phyloP scores from a whole-genome alignment of 768 basidiomycete species.

The Mycena maculata region DNA sequence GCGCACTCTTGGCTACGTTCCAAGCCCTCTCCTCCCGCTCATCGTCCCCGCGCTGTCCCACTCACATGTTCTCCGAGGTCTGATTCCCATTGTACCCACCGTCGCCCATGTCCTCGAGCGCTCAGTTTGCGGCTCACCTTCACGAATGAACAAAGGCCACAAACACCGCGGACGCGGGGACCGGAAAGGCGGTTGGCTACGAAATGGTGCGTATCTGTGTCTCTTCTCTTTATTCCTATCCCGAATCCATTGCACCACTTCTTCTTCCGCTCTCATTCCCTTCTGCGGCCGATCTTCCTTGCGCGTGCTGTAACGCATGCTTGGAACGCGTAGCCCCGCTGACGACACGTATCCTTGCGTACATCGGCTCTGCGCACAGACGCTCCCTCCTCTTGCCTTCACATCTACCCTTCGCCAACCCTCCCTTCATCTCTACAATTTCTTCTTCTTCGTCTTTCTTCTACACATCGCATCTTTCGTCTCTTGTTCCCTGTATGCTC shows the following conservation, averaged over 20 bases:
- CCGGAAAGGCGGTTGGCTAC: neutral
- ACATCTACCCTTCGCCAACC: too few species aligned
- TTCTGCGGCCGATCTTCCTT: neutral
- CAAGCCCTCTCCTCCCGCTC: neutral
- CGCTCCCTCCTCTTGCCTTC: too few species aligned
- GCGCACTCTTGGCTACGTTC: too few species aligned
- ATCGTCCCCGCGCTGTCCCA: neutral
- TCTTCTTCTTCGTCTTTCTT: slow-evolving; percentile 1
- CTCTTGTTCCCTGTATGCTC: too few species aligned
- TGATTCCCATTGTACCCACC: neutral
- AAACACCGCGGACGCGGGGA: slow-evolving; percentile 2
- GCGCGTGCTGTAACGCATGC: neutral
- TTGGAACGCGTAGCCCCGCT: neutral
- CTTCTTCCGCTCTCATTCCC: slow-evolving; percentile 1
- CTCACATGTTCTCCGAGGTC: neutral
- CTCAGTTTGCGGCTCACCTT: neutral
- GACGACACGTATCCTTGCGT: too few species aligned
- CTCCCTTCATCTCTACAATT: too few species aligned
- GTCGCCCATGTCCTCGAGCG: slow-evolving; percentile 1
- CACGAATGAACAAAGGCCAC: neutral
- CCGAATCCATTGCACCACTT: neutral
- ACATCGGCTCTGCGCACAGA: neutral
- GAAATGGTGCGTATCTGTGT: slow-evolving; percentile 1
- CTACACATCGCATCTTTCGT: neutral
- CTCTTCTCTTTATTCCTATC: neutral